Evolutionary conservation across 768 basidiomycete genomes (phyloP), one percentile per base, ranked within the genome.

Genomic region (Russula abietina): DNA sequence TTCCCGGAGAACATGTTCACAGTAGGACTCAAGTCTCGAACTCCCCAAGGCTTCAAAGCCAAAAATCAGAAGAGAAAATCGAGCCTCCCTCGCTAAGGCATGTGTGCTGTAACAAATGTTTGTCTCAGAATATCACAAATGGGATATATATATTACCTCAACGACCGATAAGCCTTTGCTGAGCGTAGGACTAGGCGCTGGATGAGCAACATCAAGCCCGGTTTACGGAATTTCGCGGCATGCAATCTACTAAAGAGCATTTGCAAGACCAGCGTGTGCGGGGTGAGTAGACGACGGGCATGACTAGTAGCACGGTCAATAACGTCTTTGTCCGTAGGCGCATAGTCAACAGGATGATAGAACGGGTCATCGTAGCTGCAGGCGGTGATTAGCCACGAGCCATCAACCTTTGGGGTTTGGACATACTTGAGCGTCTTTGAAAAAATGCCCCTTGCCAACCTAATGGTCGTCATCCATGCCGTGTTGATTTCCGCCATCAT

Each of bases 231-330:
- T 62, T 93, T 85, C 56, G 95, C 92, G 48, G 96, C 91, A 75
- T 98, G 96, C 67, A 97, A 80, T 49, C 94, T 86, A 72, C 93
- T 97, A 62, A 93, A 84, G 10, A 98, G 73, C 81, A 98, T 89
- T 67, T 93, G 87, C 51, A 98, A 72, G 30, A 98, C 80, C 17
- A 95, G 79, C 1, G 82, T 80, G 75, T 98, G 97, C 6, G 97
- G 93, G 2, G 83, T 79, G 10, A 98, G 81, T 6, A 94, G 73
- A 43, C 90, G 83, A 49, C 84, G 82, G 5, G 93, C 93, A 67
- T 84, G 79, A 17, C 78, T 77, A 28, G 82, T 79, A 28, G 84
- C 84, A 38, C 86, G 84, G 66, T 94, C 90, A 50, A 97, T 91
- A 49, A 79, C 78, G 22, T 86, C 85, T 73, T 90, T 91, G 73